A percentile compares a stretch with the other conserved stretches of the same genome.
These are phyloP conservation scores for Erucastrum elatum DNA, from an alignment of 345 rosid species.

Conservation along the genomic window DNA sequence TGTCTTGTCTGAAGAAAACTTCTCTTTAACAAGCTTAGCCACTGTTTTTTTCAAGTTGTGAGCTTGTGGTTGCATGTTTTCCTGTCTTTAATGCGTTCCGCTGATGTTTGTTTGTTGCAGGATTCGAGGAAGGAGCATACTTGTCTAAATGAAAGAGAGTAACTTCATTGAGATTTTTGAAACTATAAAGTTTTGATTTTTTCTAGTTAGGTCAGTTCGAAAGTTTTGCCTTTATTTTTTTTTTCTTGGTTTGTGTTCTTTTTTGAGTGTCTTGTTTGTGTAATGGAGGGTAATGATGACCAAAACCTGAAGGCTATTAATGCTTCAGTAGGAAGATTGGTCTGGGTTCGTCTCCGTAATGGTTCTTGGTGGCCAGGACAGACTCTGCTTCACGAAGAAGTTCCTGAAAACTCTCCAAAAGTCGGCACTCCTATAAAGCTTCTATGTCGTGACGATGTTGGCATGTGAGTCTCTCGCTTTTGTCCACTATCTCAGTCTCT, in stretches of 20 bases:
- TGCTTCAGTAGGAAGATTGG: conserved; percentile 85
- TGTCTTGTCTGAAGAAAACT: conserved; percentile 4
- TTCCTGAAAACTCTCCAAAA: conserved; percentile 75
- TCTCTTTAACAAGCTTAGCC: conserved; percentile 20
- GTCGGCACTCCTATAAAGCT: conserved; percentile 95
- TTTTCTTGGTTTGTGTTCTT: conserved; percentile 9
- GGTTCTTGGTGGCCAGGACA: conserved; percentile 99
- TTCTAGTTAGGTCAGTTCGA: conserved; percentile 26
- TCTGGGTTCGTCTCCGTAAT: conserved; percentile 97
- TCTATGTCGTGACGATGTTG: conserved; percentile 93
- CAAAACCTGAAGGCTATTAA: conserved; percentile 60
- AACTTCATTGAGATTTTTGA: conserved; percentile 27
- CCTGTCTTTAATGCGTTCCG: conserved; percentile 1
- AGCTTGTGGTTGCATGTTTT: conserved; percentile 38
- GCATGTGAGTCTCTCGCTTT: conserved; percentile 72
- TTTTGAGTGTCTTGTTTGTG: conserved; percentile 37
- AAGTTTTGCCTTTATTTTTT: background rate
- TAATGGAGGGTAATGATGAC: conserved; percentile 78
- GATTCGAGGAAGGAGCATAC: conserved; percentile 26
- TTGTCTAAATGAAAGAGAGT: conserved; percentile 28
- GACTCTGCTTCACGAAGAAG: conserved; percentile 69
- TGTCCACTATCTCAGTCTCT: background rate
- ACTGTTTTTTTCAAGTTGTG: background rate
- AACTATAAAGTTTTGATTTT: conserved; percentile 18
- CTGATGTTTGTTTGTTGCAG: conserved; percentile 24